A percentile compares a stretch with the other conserved stretches of the same genome.
phyloP scores from a whole-genome alignment of 1,284 basidiomycete genomes.

The Puccinia triticina region DNA sequence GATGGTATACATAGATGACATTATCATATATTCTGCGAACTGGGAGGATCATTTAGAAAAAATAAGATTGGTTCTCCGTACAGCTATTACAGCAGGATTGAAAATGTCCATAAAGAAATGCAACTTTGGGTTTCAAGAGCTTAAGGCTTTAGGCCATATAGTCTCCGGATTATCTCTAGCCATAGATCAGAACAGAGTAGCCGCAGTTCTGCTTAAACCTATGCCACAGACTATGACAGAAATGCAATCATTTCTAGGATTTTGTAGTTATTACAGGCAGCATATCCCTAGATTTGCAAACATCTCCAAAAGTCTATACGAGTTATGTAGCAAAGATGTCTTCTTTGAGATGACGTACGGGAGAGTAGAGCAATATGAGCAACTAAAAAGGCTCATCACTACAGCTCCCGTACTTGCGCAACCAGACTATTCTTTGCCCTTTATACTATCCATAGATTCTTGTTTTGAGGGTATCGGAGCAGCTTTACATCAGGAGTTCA shows the following conservation, averaged over 20 bases:
- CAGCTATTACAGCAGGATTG: too few relatives aligned
- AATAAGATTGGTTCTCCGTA: too few relatives aligned
- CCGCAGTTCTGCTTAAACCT: not conserved
- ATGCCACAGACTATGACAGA: too few relatives aligned
- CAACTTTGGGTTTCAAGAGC: constrained; percentile 15
- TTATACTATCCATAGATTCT: constrained; percentile 17
- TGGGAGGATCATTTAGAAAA: too few relatives aligned
- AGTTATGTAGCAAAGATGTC: not conserved
- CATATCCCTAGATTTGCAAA: too few relatives aligned
- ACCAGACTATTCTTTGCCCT: not conserved
- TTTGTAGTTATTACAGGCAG: too few relatives aligned
- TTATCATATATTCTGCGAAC: too few relatives aligned
- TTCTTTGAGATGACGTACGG: not conserved
- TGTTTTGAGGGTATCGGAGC: not conserved
- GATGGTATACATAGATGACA: too few relatives aligned
- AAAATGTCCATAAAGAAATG: constrained; percentile 5
- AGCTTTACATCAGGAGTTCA: constrained; percentile 8
- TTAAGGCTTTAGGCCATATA: not conserved
- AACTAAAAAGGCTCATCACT: not conserved
- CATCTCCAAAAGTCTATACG: not conserved
- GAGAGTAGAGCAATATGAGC: not conserved
- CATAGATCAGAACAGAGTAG: constrained; percentile 64
- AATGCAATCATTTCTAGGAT: too few relatives aligned
- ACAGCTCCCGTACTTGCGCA: not conserved
- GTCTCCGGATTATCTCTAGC: constrained; percentile 59